Evolutionary conservation across 352 stramenopile genomes (phyloP).

Genomic region (Globisporangium recalcitrans): DNA sequence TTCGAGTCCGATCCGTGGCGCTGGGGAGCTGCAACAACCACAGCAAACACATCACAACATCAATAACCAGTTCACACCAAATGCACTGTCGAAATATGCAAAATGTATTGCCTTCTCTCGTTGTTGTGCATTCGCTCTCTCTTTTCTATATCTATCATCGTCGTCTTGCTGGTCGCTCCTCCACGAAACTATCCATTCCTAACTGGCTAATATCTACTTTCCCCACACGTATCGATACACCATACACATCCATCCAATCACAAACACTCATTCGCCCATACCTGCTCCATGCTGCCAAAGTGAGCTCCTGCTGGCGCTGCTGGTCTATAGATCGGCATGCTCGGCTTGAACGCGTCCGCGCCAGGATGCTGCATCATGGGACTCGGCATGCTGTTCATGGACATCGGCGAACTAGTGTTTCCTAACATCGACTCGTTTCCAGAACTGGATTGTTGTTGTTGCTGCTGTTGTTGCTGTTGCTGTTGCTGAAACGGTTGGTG

Average conservation of each 20-base stretch:
- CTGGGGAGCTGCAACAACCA: too few relatives aligned
- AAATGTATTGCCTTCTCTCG: neutral
- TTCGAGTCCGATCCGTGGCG: slow-evolving; percentile 11
- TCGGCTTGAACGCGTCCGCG: slow-evolving; percentile 37
- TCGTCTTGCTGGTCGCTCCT: neutral
- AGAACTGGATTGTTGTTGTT: slow-evolving; percentile 9
- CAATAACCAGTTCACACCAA: neutral
- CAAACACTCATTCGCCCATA: slow-evolving; percentile 22
- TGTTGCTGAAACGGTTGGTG: slow-evolving; percentile 11
- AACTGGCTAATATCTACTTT: neutral
- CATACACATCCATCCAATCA: slow-evolving; percentile 1
- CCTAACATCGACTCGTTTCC: slow-evolving; percentile 22
- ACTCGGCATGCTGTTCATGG: slow-evolving; percentile 6
- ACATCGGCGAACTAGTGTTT: slow-evolving; percentile 14
- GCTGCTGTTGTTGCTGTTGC: slow-evolving; percentile 22
- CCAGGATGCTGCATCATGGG: slow-evolving; percentile 11
- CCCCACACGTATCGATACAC: neutral
- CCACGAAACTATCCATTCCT: neutral
- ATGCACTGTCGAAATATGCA: neutral
- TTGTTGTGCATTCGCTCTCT: neutral
- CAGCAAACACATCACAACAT: neutral
- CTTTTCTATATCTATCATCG: slow-evolving; percentile 6
- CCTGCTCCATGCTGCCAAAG: slow-evolving; percentile 58
- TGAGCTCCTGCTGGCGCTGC: slow-evolving; percentile 27
- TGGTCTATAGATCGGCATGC: slow-evolving; percentile 45